Base-by-base conservation (phyloP, 2,329 filamentous ascomycete genomes). In the Stagonosporopsis vannaccii region DNA sequence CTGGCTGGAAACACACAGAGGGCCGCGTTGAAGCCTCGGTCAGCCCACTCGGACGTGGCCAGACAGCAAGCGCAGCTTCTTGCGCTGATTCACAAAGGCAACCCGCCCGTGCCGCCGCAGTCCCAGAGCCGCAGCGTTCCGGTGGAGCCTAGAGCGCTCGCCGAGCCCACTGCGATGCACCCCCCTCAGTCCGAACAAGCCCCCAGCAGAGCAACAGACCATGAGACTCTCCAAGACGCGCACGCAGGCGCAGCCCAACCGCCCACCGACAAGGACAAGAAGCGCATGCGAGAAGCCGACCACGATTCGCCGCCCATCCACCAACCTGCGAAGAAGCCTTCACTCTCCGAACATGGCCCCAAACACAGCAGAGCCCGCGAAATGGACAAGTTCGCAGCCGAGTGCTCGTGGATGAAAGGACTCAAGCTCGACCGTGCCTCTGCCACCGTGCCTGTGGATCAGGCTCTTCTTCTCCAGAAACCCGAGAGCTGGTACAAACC, bases 381-480 rank as follows among this genome's bases (percentile, higher is more conserved):
- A 12, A n/a, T 61, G 35, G 44, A 59, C 19, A 46, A 19, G 25
- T 48, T 60, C 8, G 49, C 54, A 0, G 40, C 56, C 15, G 56
- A 60, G 23, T 67, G 64, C 45, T 39, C 61, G 19, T 70, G 67
- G 67, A 69, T 70, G 66, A 61, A 63, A 45, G 64, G 59, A 6
- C 52, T 69, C 11, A 50, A 59, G 6, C 58, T 71, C 48, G 63
- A 63, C 35, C 65, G 61, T 40, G 61, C 61, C 20, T 35, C 64
- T 13, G 43, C 60, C n/a, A 70, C 53, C 26, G 72, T 78, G 5
- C 77, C 81, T 2, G 73, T 69, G 23, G 77, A 82, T 15, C 86
- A 89, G 62, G 66, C 71, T 39, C 62, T 74, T 8, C 72, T 88
- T 5, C 71, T 89, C 1, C 76, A 80, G 6, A 68, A 75, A 11